phyloP scores from a whole-genome alignment of 192 early-diverging fungal genomes.

The Mortierella antarctica region DNA sequence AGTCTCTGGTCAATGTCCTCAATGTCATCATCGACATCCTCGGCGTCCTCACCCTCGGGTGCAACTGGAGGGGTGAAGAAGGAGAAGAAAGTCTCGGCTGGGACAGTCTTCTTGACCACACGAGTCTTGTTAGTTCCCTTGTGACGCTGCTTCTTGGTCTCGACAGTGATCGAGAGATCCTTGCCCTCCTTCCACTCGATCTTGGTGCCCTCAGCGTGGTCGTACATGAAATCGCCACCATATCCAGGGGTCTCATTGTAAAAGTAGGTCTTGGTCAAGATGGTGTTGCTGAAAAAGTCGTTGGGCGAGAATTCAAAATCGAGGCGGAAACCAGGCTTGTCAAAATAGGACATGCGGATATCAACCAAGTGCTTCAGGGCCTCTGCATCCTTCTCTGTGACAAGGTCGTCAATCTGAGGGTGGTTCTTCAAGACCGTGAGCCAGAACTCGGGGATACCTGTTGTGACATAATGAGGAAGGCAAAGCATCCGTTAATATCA shows the following conservation, averaged over 20 bases:
- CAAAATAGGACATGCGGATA: conserved; percentile 86
- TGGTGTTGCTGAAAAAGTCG: conserved; percentile 87
- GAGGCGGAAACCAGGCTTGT: conserved; percentile 93
- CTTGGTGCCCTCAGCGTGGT: conserved; percentile 89
- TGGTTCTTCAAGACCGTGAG: conserved; percentile 91
- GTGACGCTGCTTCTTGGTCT: conserved; percentile 99
- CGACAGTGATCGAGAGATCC: conserved; percentile 91
- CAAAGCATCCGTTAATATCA: not conserved
- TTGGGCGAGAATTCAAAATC: conserved; percentile 94
- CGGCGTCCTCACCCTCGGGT: conserved; percentile 69
- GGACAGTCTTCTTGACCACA: conserved; percentile 96
- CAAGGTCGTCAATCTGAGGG: conserved; percentile 80
- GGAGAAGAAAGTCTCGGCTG: conserved; percentile 96
- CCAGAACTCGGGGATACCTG: conserved; percentile 98
- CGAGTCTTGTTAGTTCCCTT: conserved; percentile 99
- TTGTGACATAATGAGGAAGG: not conserved
- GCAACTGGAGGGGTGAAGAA: conserved; percentile 92
- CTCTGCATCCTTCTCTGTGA: conserved; percentile 92
- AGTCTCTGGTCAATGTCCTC: conserved; percentile 81
- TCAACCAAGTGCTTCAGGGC: conserved; percentile 90
- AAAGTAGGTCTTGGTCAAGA: conserved; percentile 94
- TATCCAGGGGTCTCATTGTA: conserved; percentile 85
- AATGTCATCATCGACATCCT: conserved; percentile 77
- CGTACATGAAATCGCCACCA: conserved; percentile 89
- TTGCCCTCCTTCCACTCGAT: conserved; percentile 98